These are phyloP conservation scores for Amanita thiersii DNA, from an alignment of 768 basidiomycete genomes.

Conservation along the genomic window DNA sequence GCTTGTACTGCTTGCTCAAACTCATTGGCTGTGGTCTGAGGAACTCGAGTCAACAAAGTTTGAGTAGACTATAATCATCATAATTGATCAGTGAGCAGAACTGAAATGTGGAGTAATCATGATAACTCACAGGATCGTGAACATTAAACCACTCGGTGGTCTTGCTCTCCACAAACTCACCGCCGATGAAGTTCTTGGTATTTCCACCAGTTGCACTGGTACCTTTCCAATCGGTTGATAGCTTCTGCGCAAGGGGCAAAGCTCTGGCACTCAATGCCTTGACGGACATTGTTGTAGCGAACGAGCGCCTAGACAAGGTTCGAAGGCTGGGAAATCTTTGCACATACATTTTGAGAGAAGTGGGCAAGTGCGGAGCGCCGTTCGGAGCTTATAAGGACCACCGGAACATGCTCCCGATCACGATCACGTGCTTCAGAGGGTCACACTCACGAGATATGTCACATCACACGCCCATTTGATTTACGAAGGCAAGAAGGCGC, in stretches of 20 bases:
- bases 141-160: slow-evolving; percentile 78
- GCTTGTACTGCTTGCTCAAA: slow-evolving; percentile 79
- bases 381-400: not conserved
- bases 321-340: slow-evolving; percentile 23
- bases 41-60: slow-evolving; percentile 80
- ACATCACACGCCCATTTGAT: too few relatives aligned
- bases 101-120: not conserved
- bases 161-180: slow-evolving; percentile 81
- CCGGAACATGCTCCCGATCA: not conserved
- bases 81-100: slow-evolving; percentile 3
- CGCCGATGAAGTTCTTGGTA: slow-evolving; percentile 90
- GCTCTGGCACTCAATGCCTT: slow-evolving; percentile 46
- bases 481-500: too few relatives aligned
- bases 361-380: not conserved
- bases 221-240: slow-evolving; percentile 78
- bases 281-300: slow-evolving; percentile 40
- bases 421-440: slow-evolving; percentile 6
- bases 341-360: slow-evolving; percentile 21
- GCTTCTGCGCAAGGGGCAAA: slow-evolving; percentile 53
- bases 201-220: slow-evolving; percentile 79
- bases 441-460: too few relatives aligned
- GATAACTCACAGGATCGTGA: slow-evolving; percentile 69
- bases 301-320: slow-evolving; percentile 19
- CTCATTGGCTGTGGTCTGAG: slow-evolving; percentile 77
- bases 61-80: slow-evolving; percentile 65